These are phyloP conservation scores for Euphorbia schlechtendalii DNA, from an alignment of 441 rosid genomes.

Conservation along the genomic window DNA sequence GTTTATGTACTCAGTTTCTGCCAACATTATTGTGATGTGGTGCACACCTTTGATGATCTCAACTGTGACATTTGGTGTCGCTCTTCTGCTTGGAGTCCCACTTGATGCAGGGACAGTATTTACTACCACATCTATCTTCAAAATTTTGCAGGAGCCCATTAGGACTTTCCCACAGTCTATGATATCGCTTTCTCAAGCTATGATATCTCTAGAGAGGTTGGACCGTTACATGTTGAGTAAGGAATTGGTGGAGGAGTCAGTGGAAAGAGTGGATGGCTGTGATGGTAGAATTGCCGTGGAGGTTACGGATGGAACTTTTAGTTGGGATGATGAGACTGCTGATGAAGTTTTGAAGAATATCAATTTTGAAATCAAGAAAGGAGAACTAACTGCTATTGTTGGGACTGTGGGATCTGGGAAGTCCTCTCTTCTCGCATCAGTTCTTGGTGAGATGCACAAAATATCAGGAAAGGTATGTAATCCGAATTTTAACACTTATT, in stretches of 20 bases:
- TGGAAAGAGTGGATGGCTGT: constrained; percentile 56
- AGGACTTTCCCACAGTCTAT: constrained; percentile 86
- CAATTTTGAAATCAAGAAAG: constrained; percentile 57
- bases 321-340: constrained; percentile 75
- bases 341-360: constrained; percentile 52
- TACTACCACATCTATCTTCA: constrained; percentile 71
- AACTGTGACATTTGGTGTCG: constrained; percentile 67
- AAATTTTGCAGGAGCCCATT: constrained; percentile 90
- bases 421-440: constrained; percentile 69
- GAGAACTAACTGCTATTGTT: constrained; percentile 77
- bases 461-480: constrained; percentile 58
- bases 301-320: constrained; percentile 59
- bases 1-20: constrained; percentile 74
- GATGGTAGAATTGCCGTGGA: constrained; percentile 56
- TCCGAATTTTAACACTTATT: neutral
- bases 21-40: constrained; percentile 74
- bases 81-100: constrained; percentile 53
- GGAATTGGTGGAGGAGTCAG: constrained; percentile 52
- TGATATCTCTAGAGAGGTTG: constrained; percentile 76
- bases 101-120: constrained; percentile 88
- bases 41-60: constrained; percentile 71
- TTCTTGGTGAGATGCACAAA: constrained; percentile 97
- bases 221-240: constrained; percentile 69
- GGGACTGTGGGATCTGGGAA: constrained; percentile 93
- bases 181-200: constrained; percentile 90